phyloP scores from a whole-genome alignment of 306 rosid genomes.

The Cucurbita maxima region DNA sequence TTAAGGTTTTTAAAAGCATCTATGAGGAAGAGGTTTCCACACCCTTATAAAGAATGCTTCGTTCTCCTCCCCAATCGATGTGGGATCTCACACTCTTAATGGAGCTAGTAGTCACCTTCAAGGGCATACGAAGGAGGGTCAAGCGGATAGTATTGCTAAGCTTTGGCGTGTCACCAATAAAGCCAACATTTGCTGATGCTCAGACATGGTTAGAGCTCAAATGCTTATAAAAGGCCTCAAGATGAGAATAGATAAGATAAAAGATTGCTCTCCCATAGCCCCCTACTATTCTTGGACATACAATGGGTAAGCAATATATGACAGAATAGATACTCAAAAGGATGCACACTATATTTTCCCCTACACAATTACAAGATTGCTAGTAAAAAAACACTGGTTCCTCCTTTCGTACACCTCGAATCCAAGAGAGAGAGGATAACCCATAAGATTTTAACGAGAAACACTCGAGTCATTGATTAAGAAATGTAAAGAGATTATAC shows the following conservation, averaged over 20 bases:
- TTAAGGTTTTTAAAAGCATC: too few relatives aligned
- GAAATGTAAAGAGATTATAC: constrained; percentile 12
- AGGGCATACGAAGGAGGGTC: background rate
- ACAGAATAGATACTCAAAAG: background rate
- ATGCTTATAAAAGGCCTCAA: background rate
- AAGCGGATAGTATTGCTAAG: background rate
- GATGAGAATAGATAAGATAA: background rate
- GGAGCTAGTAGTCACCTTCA: background rate
- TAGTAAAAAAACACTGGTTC: background rate
- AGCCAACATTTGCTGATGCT: background rate
- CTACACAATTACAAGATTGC: background rate
- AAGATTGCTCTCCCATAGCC: background rate
- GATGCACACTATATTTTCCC: background rate
- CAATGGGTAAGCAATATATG: background rate
- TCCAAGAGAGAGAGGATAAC: background rate
- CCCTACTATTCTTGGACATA: background rate
- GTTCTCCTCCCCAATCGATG: too few relatives aligned
- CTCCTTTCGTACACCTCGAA: background rate
- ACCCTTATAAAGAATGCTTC: too few relatives aligned
- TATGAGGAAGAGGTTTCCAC: too few relatives aligned
- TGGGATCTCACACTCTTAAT: background rate
- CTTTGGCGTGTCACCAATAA: background rate
- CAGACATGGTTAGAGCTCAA: background rate
- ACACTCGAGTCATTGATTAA: background rate
- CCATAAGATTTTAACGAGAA: background rate